Evolutionary conservation across 345 rosid species (phyloP), one percentile per base, ranked within the genome.

Genomic region (Carallia pectinifolia): DNA sequence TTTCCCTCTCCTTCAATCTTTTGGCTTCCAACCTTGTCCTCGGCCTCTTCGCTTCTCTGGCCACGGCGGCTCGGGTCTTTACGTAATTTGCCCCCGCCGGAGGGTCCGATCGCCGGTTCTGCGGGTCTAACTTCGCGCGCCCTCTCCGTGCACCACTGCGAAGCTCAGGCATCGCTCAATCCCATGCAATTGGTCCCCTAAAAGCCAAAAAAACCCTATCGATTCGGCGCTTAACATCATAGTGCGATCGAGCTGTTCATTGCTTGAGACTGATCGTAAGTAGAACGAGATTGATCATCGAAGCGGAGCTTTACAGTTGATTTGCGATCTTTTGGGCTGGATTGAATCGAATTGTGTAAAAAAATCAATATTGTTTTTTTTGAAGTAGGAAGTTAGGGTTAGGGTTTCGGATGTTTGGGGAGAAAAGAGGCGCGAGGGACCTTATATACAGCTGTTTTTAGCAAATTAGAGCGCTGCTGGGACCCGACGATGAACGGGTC

Each of bases 81-180:
- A 38, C 85, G 79, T 59, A 71, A 39, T 67, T 53, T 39, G 16
- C 75, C 19, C 23, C 27, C 13, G 30, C 36, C 31, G 70, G 13
- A 53, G 69, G 30, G 65, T 62, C 58, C 79, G 55, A 74, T 62
- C 36, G 81, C 50, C 16, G 44, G 70, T 69, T 81, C 60, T 62
- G 71, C 67, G 65, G 72, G 67, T 47, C 88, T 89, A 79, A 75
- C 89, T 88, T 92, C 85, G 88, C 87, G 83, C 93, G 91, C 74
- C 74, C 73, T 50, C 70, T 67, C 6, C 80, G 63, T 61, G 55
- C 68, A 68, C 74, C 74, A 17, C 66, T 47, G 9, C 74, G 70
- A 47, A 77, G 76, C 80, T 77, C 80, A 71, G 76, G 80, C 80
- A 77, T 77, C 67, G 69, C 72, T 66, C 48, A 65, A 44, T 16